Conservation (phyloP, 2,329 filamentous ascomycete species). For the Colletotrichum lini region DNA sequence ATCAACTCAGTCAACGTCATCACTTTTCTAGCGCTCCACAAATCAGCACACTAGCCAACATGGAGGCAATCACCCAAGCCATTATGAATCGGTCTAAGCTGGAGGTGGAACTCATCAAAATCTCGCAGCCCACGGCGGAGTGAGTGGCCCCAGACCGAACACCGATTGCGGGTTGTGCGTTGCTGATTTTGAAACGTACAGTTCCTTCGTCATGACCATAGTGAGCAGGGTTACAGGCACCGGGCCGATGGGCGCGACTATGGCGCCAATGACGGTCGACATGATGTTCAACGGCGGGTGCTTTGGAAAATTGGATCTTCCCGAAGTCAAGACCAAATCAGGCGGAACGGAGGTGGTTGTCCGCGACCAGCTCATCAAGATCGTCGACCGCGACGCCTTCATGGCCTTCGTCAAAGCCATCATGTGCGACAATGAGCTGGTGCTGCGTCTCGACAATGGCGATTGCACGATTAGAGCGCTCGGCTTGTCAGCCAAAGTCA, state of each 20-base stretch:
- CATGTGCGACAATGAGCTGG: constrained; percentile 48
- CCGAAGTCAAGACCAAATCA: constrained; percentile 49
- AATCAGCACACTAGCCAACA: constrained; percentile 32
- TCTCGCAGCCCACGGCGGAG: constrained; percentile 50
- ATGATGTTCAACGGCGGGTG: constrained; percentile 49
- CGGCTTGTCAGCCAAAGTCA: constrained; percentile 45
- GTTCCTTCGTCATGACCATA: constrained; percentile 50
- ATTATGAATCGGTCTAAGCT: constrained; percentile 48
- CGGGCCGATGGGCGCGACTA: constrained; percentile 49
- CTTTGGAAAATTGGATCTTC: constrained; percentile 51
- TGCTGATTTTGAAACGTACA: constrained; percentile 38
- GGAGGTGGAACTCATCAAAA: constrained; percentile 49
- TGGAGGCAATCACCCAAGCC: constrained; percentile 49
- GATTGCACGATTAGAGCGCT: constrained; percentile 48
- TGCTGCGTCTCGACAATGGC: constrained; percentile 49
- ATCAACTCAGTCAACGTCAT: constrained; percentile 25
- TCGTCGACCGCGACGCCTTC: constrained; percentile 49
- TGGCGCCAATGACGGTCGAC: constrained; percentile 49
- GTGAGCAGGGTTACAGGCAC: constrained; percentile 50
- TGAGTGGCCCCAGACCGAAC: constrained; percentile 43
- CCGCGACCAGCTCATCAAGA: constrained; percentile 48
- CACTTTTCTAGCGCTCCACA: constrained; percentile 22
- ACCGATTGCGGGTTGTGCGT: background rate
- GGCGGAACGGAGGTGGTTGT: constrained; percentile 48
- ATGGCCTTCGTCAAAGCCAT: constrained; percentile 51